Evolutionary conservation across 2,329 filamentous ascomycete genomes (phyloP).

Genomic region (Ascochyta pisi): DNA sequence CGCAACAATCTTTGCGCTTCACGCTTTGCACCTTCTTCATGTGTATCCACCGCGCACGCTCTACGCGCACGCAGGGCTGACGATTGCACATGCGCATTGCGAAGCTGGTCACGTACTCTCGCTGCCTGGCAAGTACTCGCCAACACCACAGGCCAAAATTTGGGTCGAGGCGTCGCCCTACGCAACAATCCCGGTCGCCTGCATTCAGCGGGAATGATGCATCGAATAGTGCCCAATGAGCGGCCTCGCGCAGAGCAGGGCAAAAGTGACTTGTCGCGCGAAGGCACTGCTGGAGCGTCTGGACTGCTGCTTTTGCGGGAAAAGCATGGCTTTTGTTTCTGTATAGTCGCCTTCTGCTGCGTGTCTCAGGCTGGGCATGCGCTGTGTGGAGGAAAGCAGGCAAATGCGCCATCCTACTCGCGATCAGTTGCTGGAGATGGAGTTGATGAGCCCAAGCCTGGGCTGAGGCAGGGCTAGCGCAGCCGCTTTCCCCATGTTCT

Average conservation of each 20-base stretch:
- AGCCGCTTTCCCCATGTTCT: constrained; percentile 16
- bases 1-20: constrained; percentile 3
- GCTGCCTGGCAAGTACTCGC: constrained; percentile 30
- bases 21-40: constrained; percentile 13
- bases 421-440: constrained; percentile 2
- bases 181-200: constrained; percentile 23
- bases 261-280: constrained; percentile 26
- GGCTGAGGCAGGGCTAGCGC: constrained; percentile 8
- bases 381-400: constrained; percentile 9
- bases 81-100: constrained; percentile 26
- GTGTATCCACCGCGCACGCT: constrained; percentile 12
- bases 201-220: constrained; percentile 26
- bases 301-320: constrained; percentile 8
- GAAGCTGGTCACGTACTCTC: constrained; percentile 27
- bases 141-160: constrained; percentile 21
- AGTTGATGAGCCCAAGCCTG: constrained; percentile 3
- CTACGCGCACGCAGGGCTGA: constrained; percentile 29
- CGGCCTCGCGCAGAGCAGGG: constrained; percentile 18
- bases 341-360: constrained; percentile 7
- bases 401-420: neutral
- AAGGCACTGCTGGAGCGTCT: constrained; percentile 27
- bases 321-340: neutral
- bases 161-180: constrained; percentile 19
- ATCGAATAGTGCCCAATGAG: constrained; percentile 26
- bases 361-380: constrained; percentile 20